Evolutionary conservation across 768 basidiomycete species (phyloP), one percentile per base, ranked within the genome.

Genomic region (Russula brevipes): DNA sequence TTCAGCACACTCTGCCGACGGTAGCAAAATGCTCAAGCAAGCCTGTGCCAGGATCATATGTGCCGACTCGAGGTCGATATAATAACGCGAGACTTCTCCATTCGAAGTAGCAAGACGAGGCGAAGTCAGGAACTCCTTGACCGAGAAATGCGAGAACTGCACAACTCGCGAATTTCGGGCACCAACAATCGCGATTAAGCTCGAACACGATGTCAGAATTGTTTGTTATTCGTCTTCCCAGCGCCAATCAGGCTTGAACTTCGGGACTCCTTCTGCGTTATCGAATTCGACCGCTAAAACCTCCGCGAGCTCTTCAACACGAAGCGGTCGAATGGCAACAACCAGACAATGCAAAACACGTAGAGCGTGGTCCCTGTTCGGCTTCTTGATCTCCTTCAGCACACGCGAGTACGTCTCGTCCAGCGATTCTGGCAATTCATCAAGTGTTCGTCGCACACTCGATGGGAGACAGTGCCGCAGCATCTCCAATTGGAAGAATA

Each of bases 301-400:
- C n/a, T 53, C 36, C 9, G 51, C 51, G 7, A 53, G 51, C 11
- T 53, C 58, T 11, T 6, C 49, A 12, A 59, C 57, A 8, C 24
- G 24, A 51, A 59, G 57, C 4, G 57, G 57, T 11, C 58, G 58
- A 35, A 42, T 24, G 3, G 58, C 39, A 9, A 51, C 47, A 6
- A 33, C 6, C 9, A 59, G 58, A 5, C 60, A 61, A 14, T 61
- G 42, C 7, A 61, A 36, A 11, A 61, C 14, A n/a, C 51, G 52
- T 4, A 9, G 60, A 31, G 60, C 60, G 9, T 36, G 36, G 5
- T 31, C 35, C 19, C 35, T n/a, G 6, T 45, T 30, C 12, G 42
- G 17, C 17, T 46, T 45, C 17, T 41, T 19, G 36, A 60, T 60
- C 7, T 16, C 19, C 50, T 19, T 39, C 35, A 61, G 19, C 12